Conservation (phyloP, 352 stramenopile species). For the Phytophthora lateralis region DNA sequence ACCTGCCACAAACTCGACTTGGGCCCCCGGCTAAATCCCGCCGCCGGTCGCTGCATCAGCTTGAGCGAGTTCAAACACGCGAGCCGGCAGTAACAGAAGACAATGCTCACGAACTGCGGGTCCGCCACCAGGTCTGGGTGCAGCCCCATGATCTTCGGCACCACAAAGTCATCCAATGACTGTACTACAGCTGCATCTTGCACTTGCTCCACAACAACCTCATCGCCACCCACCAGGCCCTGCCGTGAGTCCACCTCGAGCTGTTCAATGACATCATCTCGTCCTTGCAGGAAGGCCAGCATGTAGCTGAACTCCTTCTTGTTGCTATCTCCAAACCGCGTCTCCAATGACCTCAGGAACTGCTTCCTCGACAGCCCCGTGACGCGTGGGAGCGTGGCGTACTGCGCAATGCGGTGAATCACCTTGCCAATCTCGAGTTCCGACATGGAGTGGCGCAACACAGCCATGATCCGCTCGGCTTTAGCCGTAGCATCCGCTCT, state of each 20-base stretch:
- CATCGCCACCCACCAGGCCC: constrained; percentile 6
- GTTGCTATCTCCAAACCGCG: constrained; percentile 62
- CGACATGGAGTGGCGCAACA: constrained; percentile 84
- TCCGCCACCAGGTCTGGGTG: constrained; percentile 77
- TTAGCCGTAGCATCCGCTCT: constrained; percentile 67
- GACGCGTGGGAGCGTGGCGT: constrained; percentile 77
- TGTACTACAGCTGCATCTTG: background rate
- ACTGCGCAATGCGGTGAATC: constrained; percentile 80
- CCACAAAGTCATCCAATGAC: constrained; percentile 41
- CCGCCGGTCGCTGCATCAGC: constrained; percentile 62
- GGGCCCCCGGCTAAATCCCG: constrained; percentile 50
- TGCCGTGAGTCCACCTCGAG: constrained; percentile 55
- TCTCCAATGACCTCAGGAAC: constrained; percentile 78
- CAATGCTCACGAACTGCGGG: constrained; percentile 77
- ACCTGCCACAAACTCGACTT: constrained; percentile 86
- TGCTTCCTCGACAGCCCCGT: constrained; percentile 77
- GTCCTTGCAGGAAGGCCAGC: constrained; percentile 75
- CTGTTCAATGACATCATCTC: constrained; percentile 73
- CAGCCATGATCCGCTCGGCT: constrained; percentile 77
- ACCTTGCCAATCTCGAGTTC: constrained; percentile 85
- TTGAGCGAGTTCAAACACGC: constrained; percentile 86
- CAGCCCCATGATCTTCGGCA: constrained; percentile 79
- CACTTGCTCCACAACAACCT: background rate
- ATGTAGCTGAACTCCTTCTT: constrained; percentile 69
- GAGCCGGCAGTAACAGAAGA: constrained; percentile 83